These are phyloP conservation scores for Singerocomus inundabilis DNA, from an alignment of 1,284 basidiomycete species.

Conservation along the genomic window DNA sequence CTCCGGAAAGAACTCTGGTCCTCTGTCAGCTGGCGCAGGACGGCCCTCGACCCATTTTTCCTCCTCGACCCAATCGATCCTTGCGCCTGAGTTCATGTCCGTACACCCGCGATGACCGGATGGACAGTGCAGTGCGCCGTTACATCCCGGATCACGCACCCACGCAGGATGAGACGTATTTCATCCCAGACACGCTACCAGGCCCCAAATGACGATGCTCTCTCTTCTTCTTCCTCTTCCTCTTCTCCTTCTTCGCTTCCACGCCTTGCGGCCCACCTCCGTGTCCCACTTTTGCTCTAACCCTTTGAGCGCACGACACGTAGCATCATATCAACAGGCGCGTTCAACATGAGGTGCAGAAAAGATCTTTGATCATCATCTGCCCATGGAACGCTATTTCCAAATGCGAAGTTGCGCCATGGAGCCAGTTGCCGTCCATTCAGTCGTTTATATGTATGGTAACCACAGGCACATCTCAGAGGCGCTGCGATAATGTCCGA, in stretches of 20 bases:
- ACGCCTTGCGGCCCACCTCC: constrained; percentile 25
- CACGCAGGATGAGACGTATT: constrained; percentile 11
- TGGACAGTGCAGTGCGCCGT: constrained; percentile 21
- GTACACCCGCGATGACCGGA: constrained; percentile 31
- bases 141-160: constrained; percentile 32
- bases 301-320: constrained; percentile 29
- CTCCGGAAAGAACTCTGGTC: constrained; percentile 25
- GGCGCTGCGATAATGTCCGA: constrained; percentile 36
- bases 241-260: constrained; percentile 29
- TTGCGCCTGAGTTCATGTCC: constrained; percentile 38
- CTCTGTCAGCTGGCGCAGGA: constrained; percentile 21
- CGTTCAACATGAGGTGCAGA: constrained; percentile 33
- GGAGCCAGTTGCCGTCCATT: constrained; percentile 28
- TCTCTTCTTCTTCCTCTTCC: no score
- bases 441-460: constrained; percentile 27
- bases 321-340: constrained; percentile 33
- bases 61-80: constrained; percentile 14
- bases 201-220: constrained; percentile 4
- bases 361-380: constrained; percentile 31
- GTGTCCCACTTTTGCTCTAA: constrained; percentile 23
- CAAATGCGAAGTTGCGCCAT: constrained; percentile 25
- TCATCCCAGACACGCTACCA: constrained; percentile 14
- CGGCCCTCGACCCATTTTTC: constrained; percentile 17
- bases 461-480: constrained; percentile 29
- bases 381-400: constrained; percentile 26